These are phyloP conservation scores for Monascus purpureus DNA, from an alignment of 495 filamentous ascomycete genomes.

Conservation along the genomic window DNA sequence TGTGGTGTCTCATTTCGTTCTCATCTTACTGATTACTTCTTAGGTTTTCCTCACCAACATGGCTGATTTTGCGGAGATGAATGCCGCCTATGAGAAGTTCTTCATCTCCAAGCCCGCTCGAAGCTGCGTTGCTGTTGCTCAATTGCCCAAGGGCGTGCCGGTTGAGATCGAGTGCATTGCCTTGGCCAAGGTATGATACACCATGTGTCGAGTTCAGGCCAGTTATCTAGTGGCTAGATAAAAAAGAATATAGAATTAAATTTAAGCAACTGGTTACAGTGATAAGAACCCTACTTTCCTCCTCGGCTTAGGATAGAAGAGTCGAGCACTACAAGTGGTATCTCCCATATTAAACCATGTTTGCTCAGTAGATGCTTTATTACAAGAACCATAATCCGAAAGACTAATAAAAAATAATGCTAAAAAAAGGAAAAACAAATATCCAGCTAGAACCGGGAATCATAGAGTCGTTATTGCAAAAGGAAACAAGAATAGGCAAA, in stretches of 20 bases:
- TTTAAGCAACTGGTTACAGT: neutral
- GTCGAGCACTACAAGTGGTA: too few relatives aligned
- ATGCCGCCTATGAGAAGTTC: constrained; percentile 74
- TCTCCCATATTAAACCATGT: too few relatives aligned
- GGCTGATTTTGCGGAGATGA: constrained; percentile 76
- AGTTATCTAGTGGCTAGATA: constrained; percentile 12
- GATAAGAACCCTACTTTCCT: too few relatives aligned
- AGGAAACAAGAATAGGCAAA: too few relatives aligned
- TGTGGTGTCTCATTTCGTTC: too few relatives aligned
- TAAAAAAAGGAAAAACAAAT: constrained; percentile 1
- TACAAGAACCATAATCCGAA: too few relatives aligned
- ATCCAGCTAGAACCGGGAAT: constrained; percentile 4
- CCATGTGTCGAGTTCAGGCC: neutral
- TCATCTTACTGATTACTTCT: too few relatives aligned
- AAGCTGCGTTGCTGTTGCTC: constrained; percentile 81
- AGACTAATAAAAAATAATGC: constrained; percentile 1
- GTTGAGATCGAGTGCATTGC: constrained; percentile 89
- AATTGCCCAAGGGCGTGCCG: constrained; percentile 78
- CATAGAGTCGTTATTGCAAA: constrained; percentile 4
- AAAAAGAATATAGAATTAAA: neutral
- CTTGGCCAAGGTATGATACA: constrained; percentile 25
- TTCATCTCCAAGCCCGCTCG: constrained; percentile 82
- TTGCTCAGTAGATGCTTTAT: too few relatives aligned
- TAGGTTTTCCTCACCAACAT: constrained; percentile 75
- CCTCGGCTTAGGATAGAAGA: too few relatives aligned